These are phyloP conservation scores for Aspergillus sclerotialis DNA, from an alignment of 2,329 filamentous ascomycete genomes.

Conservation along the genomic window DNA sequence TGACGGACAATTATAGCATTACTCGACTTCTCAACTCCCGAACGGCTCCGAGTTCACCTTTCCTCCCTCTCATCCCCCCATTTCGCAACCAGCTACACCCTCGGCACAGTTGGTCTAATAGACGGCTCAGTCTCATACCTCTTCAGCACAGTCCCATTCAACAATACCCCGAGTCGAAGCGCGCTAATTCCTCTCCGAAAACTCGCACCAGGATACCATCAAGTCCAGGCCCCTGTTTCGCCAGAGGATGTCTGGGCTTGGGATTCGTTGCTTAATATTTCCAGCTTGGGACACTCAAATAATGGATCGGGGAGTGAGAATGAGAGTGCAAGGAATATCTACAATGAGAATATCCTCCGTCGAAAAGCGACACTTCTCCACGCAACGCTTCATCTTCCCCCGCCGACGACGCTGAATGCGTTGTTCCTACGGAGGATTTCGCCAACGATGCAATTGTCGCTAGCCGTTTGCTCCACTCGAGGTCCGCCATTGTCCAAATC, in stretches of 20 bases:
- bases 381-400: slow-evolving; percentile 45
- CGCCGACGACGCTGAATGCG: slow-evolving; percentile 78
- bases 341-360: neutral
- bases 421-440: slow-evolving; percentile 73
- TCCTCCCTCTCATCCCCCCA: slow-evolving; percentile 88
- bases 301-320: slow-evolving; percentile 44
- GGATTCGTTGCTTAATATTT: slow-evolving; percentile 20
- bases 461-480: slow-evolving; percentile 50
- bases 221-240: slow-evolving; percentile 49
- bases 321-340: slow-evolving; percentile 43
- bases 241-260: slow-evolving; percentile 27
- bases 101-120: slow-evolving; percentile 82
- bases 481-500: slow-evolving; percentile 36
- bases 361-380: slow-evolving; percentile 38
- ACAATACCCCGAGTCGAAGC: slow-evolving; percentile 59
- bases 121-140: slow-evolving; percentile 97
- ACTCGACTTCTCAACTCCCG: slow-evolving; percentile 80
- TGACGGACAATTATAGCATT: slow-evolving; percentile 51
- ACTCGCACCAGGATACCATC: slow-evolving; percentile 75
- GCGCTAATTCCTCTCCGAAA: slow-evolving; percentile 67
- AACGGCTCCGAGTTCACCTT: slow-evolving; percentile 75
- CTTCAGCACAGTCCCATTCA: slow-evolving; percentile 78
- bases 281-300: neutral
- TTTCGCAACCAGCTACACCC: slow-evolving; percentile 88
- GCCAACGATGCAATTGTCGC: slow-evolving; percentile 68